These are phyloP conservation scores for Phoma sp. DNA, from an alignment of 2,329 filamentous ascomycete genomes.

Conservation along the genomic window DNA sequence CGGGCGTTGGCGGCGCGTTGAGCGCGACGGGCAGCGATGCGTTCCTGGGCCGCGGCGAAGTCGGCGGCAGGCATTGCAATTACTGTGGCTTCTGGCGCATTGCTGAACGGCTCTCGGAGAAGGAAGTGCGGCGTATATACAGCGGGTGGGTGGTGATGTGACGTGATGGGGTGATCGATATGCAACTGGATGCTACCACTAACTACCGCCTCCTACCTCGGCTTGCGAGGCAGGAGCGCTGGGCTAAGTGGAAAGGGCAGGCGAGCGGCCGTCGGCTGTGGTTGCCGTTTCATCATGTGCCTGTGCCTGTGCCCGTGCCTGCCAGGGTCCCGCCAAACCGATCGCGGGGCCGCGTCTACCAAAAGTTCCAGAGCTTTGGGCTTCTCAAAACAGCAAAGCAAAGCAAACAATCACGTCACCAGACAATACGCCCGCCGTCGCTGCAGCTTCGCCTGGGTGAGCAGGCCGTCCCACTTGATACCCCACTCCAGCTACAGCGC, in stretches of 20 bases:
- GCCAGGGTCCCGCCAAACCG: conserved; percentile 8
- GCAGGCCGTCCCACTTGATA: conserved; percentile 21
- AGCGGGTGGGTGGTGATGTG: conserved; percentile 1
- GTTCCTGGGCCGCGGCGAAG: conserved; percentile 88
- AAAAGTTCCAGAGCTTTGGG: background rate
- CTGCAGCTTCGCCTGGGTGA: conserved; percentile 33
- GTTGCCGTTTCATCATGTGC: background rate
- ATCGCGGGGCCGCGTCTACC: background rate
- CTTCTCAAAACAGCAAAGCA: background rate
- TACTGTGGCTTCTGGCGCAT: background rate
- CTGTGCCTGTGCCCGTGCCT: background rate
- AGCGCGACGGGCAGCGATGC: conserved; percentile 79
- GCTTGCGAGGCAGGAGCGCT: too few relatives aligned
- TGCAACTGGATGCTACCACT: conserved; percentile 3
- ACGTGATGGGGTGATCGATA: conserved; percentile 28
- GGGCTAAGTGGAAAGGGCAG: conserved; percentile 7
- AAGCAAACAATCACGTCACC: background rate
- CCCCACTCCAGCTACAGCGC: background rate
- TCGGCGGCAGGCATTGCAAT: conserved; percentile 58
- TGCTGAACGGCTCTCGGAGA: background rate
- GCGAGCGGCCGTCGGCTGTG: background rate
- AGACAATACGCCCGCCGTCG: background rate
- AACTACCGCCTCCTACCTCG: too few relatives aligned
- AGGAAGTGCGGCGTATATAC: background rate
- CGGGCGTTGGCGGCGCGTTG: conserved; percentile 72